Percentiles rank a stretch among this genome's conserved stretches.
Conservation (phyloP, 768 basidiomycete genomes). For the Sutorius australiensis region DNA sequence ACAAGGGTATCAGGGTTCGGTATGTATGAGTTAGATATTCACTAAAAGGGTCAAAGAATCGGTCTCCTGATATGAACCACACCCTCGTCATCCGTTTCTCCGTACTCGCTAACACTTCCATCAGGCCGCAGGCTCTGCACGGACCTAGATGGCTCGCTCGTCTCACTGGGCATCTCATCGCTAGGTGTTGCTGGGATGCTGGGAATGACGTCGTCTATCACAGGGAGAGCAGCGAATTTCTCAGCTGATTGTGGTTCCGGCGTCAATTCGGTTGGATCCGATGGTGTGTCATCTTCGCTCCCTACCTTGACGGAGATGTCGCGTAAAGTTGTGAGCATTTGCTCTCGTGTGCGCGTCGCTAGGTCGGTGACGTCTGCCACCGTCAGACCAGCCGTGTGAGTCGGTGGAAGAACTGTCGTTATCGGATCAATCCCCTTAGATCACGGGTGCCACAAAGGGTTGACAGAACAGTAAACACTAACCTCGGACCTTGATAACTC, state of each 20-base stretch:
- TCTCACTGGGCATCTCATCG: constrained; percentile 27
- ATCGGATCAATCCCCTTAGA: constrained; percentile 3
- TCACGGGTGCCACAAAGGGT: not conserved
- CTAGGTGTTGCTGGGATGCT: constrained; percentile 22
- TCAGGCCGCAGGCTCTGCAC: constrained; percentile 37
- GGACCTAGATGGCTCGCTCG: constrained; percentile 25
- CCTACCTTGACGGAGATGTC: constrained; percentile 67
- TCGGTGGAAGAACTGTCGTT: constrained; percentile 79
- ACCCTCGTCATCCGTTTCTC: constrained; percentile 83
- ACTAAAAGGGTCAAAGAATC: constrained; percentile 13
- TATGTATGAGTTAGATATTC: constrained; percentile 3
- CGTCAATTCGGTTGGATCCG: constrained; percentile 22
- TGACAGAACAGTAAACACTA: constrained; percentile 7
- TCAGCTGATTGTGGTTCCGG: constrained; percentile 11
- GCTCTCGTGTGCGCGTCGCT: constrained; percentile 59
- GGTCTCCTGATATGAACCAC: constrained; percentile 76
- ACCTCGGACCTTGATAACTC: constrained; percentile 79
- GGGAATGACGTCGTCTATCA: constrained; percentile 32
- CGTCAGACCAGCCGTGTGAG: constrained; percentile 70
- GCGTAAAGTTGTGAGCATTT: constrained; percentile 75
- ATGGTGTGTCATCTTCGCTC: constrained; percentile 17
- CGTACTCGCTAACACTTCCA: constrained; percentile 64
- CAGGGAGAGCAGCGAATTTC: not conserved
- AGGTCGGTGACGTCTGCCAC: constrained; percentile 68
- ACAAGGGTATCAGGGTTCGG: constrained; percentile 25